Evolutionary conservation across 2,329 filamentous ascomycete species (phyloP), one percentile per base, ranked within the genome.

Genomic region (Monilinia fructigena): DNA sequence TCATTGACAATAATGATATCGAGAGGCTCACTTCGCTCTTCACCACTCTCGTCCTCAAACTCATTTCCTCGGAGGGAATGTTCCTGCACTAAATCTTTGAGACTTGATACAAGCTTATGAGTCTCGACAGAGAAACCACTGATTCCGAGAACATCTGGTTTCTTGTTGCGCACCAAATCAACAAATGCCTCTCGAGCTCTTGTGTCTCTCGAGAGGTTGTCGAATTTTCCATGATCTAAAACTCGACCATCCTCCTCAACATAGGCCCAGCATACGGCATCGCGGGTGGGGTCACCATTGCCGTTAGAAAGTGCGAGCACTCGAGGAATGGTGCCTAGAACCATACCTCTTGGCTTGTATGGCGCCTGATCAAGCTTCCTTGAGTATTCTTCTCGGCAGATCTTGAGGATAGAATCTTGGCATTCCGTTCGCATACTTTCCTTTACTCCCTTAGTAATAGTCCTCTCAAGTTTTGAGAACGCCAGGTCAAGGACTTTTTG

Each of bases 1-100:
- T 99, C 95, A 73, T 98, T 97, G 69, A 97, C 91, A 65, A 97
- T 87, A 40, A 98, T 83, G 12, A 98, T 90, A 67, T 98, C 94
- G 40, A 99, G 82, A 14, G 87, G 86, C 74, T 97, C 93, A 67
- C 83, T 90, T 66, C 88, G 85, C 70, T 90, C 89, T 68, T 93
- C 89, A 66, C 87, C 87, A 38, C 86, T 86, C n/a, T 94, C 90
- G 70, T 97, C 91, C 62, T 93, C 88, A 74, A 91, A 97, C n/a
- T 92, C 86, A 18, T 91, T 86, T 4, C 92, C 90, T 72, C 88
- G 88, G 12, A 99, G 82, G 61, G 89, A 85, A 75, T 92, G 89
- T 69, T 91, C 88, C 70, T 86, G 86, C 63, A 99, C 86, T 18
- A 98, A 83, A 40, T 89, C 86, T 74, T 92, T 88, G 4, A 99